Base-by-base conservation (phyloP, 2,329 filamentous ascomycete genomes). In the Helicocarpus griseus region DNA sequence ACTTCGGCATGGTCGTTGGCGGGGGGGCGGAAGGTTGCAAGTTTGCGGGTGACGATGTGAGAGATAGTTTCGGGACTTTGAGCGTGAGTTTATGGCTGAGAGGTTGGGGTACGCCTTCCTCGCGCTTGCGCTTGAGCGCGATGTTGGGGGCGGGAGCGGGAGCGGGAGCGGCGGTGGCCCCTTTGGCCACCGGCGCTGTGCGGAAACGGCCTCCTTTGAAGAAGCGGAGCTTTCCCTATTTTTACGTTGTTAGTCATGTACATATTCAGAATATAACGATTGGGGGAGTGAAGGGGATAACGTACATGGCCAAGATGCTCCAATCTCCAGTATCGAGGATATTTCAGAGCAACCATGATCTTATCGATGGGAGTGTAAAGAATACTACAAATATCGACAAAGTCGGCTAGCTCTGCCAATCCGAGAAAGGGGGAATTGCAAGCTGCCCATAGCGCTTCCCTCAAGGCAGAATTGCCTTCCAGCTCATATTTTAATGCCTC, bases 281-380 rank as follows among this genome's bases (percentile, higher is more conserved):
- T 5, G 46, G 50, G 13, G 8, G n/a, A 11, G 14, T 65, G 22
- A 38, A 36, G 22, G 14, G 11, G 3, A 19, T 43, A 26, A 54
- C 62, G 60, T 60, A 73, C 78, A 58, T 75, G 74, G 50, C 80
- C 80, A 21, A 76, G 54, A 57, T 80, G 69, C 57, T 75, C 65
- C 28, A 73, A 73, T 51, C 67, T 72, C 77, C 78, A 84, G 60
- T 79, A 81, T 11, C 73, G 74, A 24, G 81, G 81, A 52, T 77
- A 75, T 53, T 71, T 73, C 48, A 84, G 59, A 8, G 59, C 66
- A n/a, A 82, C 68, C 19, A 69, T 65, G 26, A 76, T 69, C 19
- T 70, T 72, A 17, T 75, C 74, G n/a, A 71, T 62, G 7, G 77
- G 67, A 28, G 77, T 72, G 57, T 78, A 83, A 14, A 85, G 63